Base-by-base conservation (phyloP, 208 protist genomes). In the Trypanosoma theileri region DNA sequence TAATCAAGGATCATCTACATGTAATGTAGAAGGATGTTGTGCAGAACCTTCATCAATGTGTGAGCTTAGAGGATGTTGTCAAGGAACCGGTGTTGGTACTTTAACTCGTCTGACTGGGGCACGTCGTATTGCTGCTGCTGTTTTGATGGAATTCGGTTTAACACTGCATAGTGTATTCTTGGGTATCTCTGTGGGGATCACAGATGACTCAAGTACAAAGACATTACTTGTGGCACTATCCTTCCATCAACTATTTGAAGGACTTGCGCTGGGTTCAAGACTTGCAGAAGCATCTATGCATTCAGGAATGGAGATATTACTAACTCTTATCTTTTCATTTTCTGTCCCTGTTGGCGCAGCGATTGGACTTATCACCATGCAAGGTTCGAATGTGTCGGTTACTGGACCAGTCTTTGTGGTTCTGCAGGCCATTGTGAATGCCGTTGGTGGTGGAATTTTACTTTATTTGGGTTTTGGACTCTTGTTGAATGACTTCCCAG, bases 101-200 rank as follows among this genome's bases (percentile, higher is more conserved):
- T 1, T 24, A 46, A 21, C 35, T 14, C 52, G 50, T 11, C 28
- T 59, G 13, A 57, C 48, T 16, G 22, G 40, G 21, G 52, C 35
- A 14, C 19, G 52, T 22, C 63, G 63, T n/a, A 8, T 68, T 1
- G 28, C 50, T 13, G 31, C 61, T 13, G 61, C 48, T 2, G 24
- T 66, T 13, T n/a, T 85, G n/a, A 57, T 88, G 28, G 79, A 87
- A 65, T 80, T 84, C 46, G 79, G 81, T 28, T 69, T 84, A 28
- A 79, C 80, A 28, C 61, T 87, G 44, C 85, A 91, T 71, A 91
- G 81, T 61, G n/a, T 91, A 35, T 86, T 91, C 50, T 67, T 91
- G 21, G 85, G 85, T 16, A 57, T 91, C 22, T 70, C 81, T 10
- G 70, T 88, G 10, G 85, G 85, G 17, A 70, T 87, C n/a, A 69